phyloP scores from a whole-genome alignment of 2,329 filamentous ascomycete species.

The Hymenoscyphus repandus region DNA sequence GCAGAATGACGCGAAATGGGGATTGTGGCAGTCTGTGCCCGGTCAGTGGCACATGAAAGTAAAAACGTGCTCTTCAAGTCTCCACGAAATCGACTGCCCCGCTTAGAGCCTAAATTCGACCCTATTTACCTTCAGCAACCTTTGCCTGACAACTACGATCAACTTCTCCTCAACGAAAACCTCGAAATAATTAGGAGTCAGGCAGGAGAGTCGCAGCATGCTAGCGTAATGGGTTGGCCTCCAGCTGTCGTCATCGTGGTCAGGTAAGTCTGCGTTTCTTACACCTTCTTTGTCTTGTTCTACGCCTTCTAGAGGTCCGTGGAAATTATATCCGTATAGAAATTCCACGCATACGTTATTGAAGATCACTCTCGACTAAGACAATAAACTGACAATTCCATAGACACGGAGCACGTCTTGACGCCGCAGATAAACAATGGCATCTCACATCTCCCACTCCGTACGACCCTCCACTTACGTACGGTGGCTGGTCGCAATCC shows the following conservation, averaged over 20 bases:
- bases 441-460: conserved; percentile 87
- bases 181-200: too few relatives aligned
- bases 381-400: conserved; percentile 7
- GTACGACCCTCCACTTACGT: conserved; percentile 92
- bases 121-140: not conserved
- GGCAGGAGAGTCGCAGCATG: not conserved
- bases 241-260: conserved; percentile 47
- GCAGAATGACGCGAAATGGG: not conserved
- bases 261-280: conserved; percentile 34
- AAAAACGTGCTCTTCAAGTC: not conserved
- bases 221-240: conserved; percentile 39
- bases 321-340: too few relatives aligned
- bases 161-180: too few relatives aligned
- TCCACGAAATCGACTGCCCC: not conserved
- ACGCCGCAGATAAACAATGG: conserved; percentile 93
- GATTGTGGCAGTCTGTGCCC: not conserved
- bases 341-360: not conserved
- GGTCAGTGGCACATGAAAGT: not conserved
- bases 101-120: conserved; percentile 1
- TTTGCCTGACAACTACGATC: too few relatives aligned
- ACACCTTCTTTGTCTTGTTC: not conserved
- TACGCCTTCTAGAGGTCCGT: too few relatives aligned
- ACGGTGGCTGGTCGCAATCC: conserved; percentile 87
- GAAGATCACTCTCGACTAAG: not conserved
- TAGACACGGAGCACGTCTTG: conserved; percentile 87